phyloP scores from a whole-genome alignment of 108 stramenopile genomes.

The Epipyxis sp. region DNA sequence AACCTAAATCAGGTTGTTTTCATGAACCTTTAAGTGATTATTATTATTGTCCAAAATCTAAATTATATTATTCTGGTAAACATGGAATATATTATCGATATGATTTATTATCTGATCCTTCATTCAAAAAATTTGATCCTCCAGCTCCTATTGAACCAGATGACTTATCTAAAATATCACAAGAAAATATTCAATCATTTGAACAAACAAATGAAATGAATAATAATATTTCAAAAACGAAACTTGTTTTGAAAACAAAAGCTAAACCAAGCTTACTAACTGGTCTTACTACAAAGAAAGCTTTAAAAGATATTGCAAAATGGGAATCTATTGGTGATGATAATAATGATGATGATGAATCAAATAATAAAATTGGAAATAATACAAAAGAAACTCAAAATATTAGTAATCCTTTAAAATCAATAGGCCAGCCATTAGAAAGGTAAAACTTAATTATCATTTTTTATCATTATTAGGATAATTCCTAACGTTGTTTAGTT shows the following conservation, averaged over 20 bases:
- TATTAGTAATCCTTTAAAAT: no score
- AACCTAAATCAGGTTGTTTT: conserved; percentile 14
- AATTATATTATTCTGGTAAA: neutral
- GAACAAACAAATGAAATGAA: no score
- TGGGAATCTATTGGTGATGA: no score
- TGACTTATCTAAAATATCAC: neutral
- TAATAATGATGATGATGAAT: no score
- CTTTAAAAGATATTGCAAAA: conserved; percentile 42
- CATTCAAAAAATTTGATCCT: conserved; percentile 6
- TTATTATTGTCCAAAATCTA: conserved; percentile 22
- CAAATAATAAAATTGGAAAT: no score
- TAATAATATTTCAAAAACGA: no score
- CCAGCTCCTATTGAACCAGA: neutral
- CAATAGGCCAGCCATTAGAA: no score
- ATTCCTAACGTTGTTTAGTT: no score
- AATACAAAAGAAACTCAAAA: no score
- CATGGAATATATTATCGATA: neutral
- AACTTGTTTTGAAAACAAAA: neutral
- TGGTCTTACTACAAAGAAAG: conserved; percentile 39
- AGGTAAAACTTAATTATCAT: no score
- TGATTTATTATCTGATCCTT: conserved; percentile 1
- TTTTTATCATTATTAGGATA: no score
- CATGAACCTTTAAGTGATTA: neutral
- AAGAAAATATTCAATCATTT: no score
- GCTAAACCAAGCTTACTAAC: neutral